Evolutionary conservation across 768 basidiomycete species (phyloP).

Genomic region (Tricholomella constricta): DNA sequence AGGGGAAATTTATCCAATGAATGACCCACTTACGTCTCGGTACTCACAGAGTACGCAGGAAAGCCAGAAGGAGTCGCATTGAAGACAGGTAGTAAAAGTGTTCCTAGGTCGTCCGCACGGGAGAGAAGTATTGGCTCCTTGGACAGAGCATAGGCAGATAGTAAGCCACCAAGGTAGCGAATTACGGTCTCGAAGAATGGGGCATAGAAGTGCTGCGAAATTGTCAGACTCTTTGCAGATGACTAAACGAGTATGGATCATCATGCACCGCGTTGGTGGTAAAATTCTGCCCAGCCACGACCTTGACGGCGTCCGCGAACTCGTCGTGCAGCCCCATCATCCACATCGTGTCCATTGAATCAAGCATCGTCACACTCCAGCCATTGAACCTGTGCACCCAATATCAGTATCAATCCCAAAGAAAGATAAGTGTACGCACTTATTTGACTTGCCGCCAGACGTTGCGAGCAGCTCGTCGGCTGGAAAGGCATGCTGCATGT

Average conservation of each 20-base stretch:
- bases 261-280: conserved; percentile 29
- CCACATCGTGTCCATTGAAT: conserved; percentile 80
- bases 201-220: conserved; percentile 33
- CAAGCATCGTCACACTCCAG: conserved; percentile 69
- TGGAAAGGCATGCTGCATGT: conserved; percentile 49
- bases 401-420: neutral
- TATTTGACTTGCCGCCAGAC: conserved; percentile 45
- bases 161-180: conserved; percentile 71
- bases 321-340: conserved; percentile 76
- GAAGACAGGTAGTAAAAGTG: conserved; percentile 64
- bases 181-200: conserved; percentile 81
- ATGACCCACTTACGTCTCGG: conserved; percentile 40
- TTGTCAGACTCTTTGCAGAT: too few relatives aligned
- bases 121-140: conserved; percentile 56
- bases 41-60: conserved; percentile 63
- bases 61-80: conserved; percentile 58
- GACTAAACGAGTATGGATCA: too few relatives aligned
- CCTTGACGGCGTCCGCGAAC: conserved; percentile 58
- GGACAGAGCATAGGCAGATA: conserved; percentile 78
- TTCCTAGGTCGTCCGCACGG: conserved; percentile 69
- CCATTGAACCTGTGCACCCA: conserved; percentile 33
- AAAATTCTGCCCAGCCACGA: conserved; percentile 49
- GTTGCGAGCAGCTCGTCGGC: conserved; percentile 55
- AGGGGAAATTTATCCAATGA: neutral
- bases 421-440: conserved; percentile 38